Evolutionary conservation across 768 basidiomycete genomes (phyloP).

Genomic region (Pilatotrama ljubarskyi): DNA sequence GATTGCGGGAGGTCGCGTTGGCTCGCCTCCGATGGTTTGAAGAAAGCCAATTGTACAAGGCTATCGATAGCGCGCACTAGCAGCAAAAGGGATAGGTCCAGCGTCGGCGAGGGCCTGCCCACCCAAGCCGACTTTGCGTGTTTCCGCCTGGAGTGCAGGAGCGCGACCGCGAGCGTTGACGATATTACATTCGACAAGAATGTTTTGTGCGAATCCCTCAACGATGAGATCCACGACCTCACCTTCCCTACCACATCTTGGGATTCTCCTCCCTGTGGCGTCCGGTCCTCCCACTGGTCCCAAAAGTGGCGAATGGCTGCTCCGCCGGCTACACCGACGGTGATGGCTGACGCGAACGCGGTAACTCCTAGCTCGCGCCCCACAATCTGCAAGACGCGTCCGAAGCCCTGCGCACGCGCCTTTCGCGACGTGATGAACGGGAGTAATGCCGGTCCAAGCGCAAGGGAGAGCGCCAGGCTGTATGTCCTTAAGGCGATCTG

Average conservation of each 20-base stretch:
- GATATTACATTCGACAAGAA: constrained; percentile 61
- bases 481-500: constrained; percentile 70
- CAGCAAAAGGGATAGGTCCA: constrained; percentile 69
- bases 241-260: background rate
- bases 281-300: constrained; percentile 24
- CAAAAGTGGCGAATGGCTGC: constrained; percentile 51
- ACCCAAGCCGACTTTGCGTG: constrained; percentile 7
- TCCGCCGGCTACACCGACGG: constrained; percentile 65
- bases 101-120: constrained; percentile 47
- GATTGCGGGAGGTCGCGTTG: constrained; percentile 4
- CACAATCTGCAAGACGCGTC: constrained; percentile 41
- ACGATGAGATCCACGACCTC: constrained; percentile 25
- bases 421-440: constrained; percentile 46
- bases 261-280: background rate
- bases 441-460: constrained; percentile 64
- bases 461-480: constrained; percentile 60
- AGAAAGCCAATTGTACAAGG: constrained; percentile 52
- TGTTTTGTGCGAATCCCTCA: constrained; percentile 47
- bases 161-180: constrained; percentile 53
- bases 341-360: constrained; percentile 71
- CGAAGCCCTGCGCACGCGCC: constrained; percentile 25
- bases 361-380: constrained; percentile 57
- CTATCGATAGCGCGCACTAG: constrained; percentile 72
- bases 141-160: constrained; percentile 54
- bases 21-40: constrained; percentile 21